Evolutionary conservation across 176 grass and related monocot genomes (phyloP).

Genomic region (Thalia dealbata): DNA sequence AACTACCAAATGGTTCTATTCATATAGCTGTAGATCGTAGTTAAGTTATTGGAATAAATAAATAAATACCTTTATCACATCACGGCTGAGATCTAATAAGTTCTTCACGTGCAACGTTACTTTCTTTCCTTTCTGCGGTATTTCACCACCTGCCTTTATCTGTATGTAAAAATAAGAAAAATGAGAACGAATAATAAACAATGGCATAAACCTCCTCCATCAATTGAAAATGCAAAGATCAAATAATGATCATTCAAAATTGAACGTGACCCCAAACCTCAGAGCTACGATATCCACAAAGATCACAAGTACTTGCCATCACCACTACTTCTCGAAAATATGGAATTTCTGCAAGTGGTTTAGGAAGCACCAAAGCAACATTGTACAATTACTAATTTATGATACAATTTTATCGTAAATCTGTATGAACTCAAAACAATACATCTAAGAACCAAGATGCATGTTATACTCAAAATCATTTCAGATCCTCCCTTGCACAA

Average conservation of each 20-base stretch:
- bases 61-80: conserved; percentile 80
- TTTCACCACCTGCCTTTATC: conserved; percentile 91
- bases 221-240: neutral
- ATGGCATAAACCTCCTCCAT: neutral
- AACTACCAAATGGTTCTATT: too few species aligned
- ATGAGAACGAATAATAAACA: conserved; percentile 13
- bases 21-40: too few species aligned
- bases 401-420: neutral
- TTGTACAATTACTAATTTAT: neutral
- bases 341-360: conserved; percentile 66
- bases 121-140: conserved; percentile 69
- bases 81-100: conserved; percentile 68
- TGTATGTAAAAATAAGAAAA: conserved; percentile 28
- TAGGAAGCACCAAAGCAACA: conserved; percentile 21
- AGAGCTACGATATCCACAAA: conserved; percentile 82
- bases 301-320: conserved; percentile 78
- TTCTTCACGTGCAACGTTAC: conserved; percentile 53
- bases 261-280: conserved; percentile 32
- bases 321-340: conserved; percentile 91
- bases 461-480: too few species aligned
- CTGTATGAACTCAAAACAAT: neutral
- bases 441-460: neutral
- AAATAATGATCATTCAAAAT: neutral
- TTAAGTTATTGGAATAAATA: conserved; percentile 1
- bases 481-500: too few species aligned